These are phyloP conservation scores for Rhynchospora tenuis DNA, from an alignment of 176 grass and related monocot species.

Conservation along the genomic window DNA sequence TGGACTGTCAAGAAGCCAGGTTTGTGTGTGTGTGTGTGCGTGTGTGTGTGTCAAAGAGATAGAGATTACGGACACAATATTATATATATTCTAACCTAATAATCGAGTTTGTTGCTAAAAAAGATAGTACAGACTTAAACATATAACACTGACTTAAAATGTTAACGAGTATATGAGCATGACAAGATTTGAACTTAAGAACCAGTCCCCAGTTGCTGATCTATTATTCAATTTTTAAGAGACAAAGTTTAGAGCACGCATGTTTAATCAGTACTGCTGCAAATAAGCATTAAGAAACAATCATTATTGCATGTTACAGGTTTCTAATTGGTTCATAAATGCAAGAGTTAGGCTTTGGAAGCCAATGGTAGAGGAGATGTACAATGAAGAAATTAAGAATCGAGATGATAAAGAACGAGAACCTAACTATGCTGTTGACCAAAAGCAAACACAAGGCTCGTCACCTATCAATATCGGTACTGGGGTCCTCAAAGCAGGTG, in stretches of 20 bases:
- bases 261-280: not conserved
- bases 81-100: too few relatives aligned
- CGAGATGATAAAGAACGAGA: not conserved
- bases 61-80: not conserved
- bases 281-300: not conserved
- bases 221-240: not conserved
- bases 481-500: not conserved
- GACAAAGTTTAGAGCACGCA: not conserved
- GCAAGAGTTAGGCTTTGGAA: slow-evolving; percentile 90
- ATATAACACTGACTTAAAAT: not conserved
- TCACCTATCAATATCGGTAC: not conserved
- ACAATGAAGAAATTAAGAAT: slow-evolving; percentile 45
- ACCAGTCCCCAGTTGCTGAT: not conserved
- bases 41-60: not conserved
- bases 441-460: not conserved
- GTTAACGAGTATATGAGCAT: not conserved
- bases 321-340: slow-evolving; percentile 97
- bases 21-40: not conserved
- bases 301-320: slow-evolving; percentile 27
- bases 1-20: slow-evolving; percentile 75
- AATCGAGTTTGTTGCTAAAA: too few relatives aligned
- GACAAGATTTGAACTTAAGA: not conserved
- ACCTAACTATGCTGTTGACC: not conserved
- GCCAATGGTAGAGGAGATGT: slow-evolving; percentile 92
- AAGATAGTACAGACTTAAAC: not conserved